phyloP scores from a whole-genome alignment of 352 stramenopile genomes.

The Pythium grandisporangium region DNA sequence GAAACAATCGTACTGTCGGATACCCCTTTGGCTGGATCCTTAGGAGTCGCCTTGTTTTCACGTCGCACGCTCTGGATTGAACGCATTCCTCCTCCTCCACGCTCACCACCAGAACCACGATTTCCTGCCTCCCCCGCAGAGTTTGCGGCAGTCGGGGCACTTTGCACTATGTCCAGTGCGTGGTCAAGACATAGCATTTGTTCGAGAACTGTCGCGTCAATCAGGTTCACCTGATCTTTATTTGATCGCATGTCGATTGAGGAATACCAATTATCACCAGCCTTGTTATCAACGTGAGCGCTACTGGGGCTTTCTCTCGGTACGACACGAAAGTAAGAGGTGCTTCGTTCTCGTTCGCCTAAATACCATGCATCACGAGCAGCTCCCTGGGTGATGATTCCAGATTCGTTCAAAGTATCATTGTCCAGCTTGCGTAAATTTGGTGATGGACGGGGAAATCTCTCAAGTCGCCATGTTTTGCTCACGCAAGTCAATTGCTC shows the following conservation, averaged over 20 bases:
- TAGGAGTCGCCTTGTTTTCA: conserved; percentile 82
- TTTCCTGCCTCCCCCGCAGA: conserved; percentile 14
- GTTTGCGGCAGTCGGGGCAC: conserved; percentile 1
- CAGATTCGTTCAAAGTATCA: conserved; percentile 27
- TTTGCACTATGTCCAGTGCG: conserved; percentile 33
- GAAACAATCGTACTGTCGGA: no score
- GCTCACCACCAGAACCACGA: no score
- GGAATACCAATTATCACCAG: no score
- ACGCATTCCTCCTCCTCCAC: conserved; percentile 50
- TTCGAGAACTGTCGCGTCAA: no score
- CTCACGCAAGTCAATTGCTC: conserved; percentile 58
- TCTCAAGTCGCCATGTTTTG: conserved; percentile 45
- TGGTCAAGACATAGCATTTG: conserved; percentile 76
- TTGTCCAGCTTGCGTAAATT: neutral
- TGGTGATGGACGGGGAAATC: conserved; percentile 14
- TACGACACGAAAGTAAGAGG: conserved; percentile 68
- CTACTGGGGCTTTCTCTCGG: no score
- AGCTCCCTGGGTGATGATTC: no score
- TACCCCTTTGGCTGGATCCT: no score
- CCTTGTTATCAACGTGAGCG: no score
- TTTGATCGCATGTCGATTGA: no score
- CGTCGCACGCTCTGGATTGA: conserved; percentile 82
- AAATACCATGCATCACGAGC: no score
- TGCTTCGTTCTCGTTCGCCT: conserved; percentile 73
- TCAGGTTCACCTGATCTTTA: no score